Evolutionary conservation across 2,329 filamentous ascomycete genomes (phyloP).

Genomic region (Penicillium sp.): DNA sequence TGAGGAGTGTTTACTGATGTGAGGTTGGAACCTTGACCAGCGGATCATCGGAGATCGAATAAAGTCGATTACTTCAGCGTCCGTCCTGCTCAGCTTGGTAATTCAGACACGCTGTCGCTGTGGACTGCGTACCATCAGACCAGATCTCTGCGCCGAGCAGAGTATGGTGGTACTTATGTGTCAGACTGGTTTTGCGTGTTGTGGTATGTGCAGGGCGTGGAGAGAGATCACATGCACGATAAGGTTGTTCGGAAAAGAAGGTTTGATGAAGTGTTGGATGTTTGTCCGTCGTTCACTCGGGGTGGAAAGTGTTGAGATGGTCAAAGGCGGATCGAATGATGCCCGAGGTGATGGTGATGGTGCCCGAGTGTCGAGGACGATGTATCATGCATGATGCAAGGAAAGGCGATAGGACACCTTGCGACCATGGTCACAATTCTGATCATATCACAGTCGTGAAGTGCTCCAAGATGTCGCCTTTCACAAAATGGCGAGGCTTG

Average conservation of each 20-base stretch:
- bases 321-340: not conserved
- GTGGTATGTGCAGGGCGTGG: not conserved
- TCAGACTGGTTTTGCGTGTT: not conserved
- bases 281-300: not conserved
- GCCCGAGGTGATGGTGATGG: no score
- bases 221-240: not conserved
- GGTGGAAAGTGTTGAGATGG: not conserved
- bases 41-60: not conserved
- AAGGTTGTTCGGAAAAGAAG: not conserved
- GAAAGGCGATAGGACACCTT: not conserved
- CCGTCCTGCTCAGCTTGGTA: not conserved
- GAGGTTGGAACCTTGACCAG: not conserved
- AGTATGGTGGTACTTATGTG: not conserved
- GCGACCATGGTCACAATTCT: not conserved
- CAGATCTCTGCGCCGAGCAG: not conserved
- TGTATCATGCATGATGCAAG: not conserved
- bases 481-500: not conserved
- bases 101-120: no score
- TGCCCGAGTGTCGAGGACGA: not conserved
- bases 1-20: not conserved
- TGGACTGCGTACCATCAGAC: not conserved
- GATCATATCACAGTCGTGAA: not conserved
- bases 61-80: not conserved
- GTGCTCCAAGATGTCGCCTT: not conserved
- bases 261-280: not conserved